Evolutionary conservation across 768 basidiomycete genomes (phyloP), one percentile per base, ranked within the genome.

Genomic region (Hericium erinaceus): DNA sequence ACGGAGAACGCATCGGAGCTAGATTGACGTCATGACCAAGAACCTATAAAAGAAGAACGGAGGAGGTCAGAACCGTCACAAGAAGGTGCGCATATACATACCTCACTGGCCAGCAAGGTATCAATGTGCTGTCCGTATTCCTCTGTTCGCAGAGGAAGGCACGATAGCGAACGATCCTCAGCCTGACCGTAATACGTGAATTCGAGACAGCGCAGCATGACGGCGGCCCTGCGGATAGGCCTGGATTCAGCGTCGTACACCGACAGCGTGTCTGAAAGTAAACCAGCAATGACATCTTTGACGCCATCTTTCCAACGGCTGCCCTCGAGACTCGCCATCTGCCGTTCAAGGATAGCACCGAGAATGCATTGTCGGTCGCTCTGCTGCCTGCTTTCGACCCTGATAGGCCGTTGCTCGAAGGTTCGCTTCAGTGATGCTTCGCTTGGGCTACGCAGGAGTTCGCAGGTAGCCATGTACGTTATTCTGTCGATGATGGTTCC

Each of bases 401-500:
- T 41, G 49, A 59, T 48, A 6, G 53, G 40, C 37, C 54, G 28
- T 16, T 64, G 60, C 46, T 40, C 55, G 18, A 58, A 48, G 16
- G 51, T 20, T 8, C 39, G 53, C 40, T 65, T 68, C 4, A 88
- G 66, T 0, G 85, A 83, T 5, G 87, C 73, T 12, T 75, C 71
- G 5, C 70, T 66, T 0, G 82, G 70, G 8, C 73, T 62, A 50
- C 86, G 71, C 28, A 87, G 72, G 4, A 92, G 77, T 28, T 92
- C 89, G 66, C 79, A 86, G 2, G 80, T 71, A 12, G 80, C 85
- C 22, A 87, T 74, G 58, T 84, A 85, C 0, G 89, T 85, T 22
- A 84, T 71, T 18, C 83, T 74, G 59, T 90, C 87, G 16, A 92
- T 63, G 44, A 90, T 77, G 8, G 71, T 67, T 0, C 73, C 78